A percentile compares a stretch with the other conserved stretches of the same genome.
Evolutionary conservation across 192 early-diverging fungal genomes (phyloP).

Genomic region (Rhizoclosmatium globosum): DNA sequence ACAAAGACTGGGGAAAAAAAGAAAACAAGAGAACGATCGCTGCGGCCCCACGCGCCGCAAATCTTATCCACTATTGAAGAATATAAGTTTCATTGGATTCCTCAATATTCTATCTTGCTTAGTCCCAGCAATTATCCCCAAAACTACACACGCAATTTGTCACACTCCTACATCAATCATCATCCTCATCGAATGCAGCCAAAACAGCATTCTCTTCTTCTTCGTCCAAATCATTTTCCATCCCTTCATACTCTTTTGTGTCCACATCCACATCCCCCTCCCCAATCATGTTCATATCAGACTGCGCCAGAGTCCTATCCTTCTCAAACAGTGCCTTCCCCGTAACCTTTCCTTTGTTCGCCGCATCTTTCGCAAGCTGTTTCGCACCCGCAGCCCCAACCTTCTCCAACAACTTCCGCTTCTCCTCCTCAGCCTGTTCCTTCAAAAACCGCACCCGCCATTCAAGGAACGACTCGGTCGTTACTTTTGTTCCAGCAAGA

Average conservation of each 20-base stretch:
- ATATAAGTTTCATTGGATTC: no score
- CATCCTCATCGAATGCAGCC: conserved; percentile 45
- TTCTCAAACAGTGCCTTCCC: conserved; percentile 93
- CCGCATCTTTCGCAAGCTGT: conserved; percentile 3
- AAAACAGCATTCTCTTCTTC: conserved; percentile 66
- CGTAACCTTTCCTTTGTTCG: conserved; percentile 52
- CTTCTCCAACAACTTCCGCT: conserved; percentile 9
- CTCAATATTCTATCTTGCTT: no score
- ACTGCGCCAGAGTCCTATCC: conserved; percentile 82
- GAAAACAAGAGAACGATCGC: no score
- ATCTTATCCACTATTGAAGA: no score
- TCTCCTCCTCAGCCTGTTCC: conserved; percentile 61
- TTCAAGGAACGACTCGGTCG: conserved; percentile 72
- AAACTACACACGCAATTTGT: no score
- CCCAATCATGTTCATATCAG: conserved; percentile 80
- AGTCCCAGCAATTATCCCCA: no score
- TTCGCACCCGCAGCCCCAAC: conserved; percentile 41
- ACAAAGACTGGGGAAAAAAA: no score
- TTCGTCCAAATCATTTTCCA: conserved; percentile 67
- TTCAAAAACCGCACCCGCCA: conserved; percentile 85
- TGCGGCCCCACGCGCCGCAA: no score
- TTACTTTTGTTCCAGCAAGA: conserved; percentile 87
- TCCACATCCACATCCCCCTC: conserved; percentile 86
- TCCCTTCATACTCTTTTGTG: conserved; percentile 65
- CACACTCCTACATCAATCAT: conserved; percentile 17